Percentiles rank a stretch among this genome's conserved stretches.
Evolutionary conservation across 805 yeast species (phyloP).

Genomic region (Cephaloascus albidus): DNA sequence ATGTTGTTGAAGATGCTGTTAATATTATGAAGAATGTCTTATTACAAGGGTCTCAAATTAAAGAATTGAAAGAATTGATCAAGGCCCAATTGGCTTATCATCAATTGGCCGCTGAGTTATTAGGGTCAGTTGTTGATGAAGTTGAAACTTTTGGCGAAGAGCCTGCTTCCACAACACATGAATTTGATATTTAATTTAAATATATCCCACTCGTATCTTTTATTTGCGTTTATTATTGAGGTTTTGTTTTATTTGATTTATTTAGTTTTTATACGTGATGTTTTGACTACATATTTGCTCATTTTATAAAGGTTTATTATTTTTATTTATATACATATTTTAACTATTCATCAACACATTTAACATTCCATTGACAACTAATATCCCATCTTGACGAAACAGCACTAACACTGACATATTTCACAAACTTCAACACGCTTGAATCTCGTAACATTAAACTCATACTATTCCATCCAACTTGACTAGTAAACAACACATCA

Average conservation of each 20-base stretch:
- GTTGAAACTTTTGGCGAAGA: conserved; percentile 53
- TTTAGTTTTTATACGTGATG: too few species aligned
- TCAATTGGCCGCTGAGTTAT: conserved; percentile 61
- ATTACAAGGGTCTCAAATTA: conserved; percentile 58
- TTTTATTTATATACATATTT: too few species aligned
- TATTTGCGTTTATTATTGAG: too few species aligned
- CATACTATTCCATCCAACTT: conserved; percentile 78
- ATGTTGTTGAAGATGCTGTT: conserved; percentile 83
- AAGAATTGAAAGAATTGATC: conserved; percentile 58
- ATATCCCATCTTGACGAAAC: conserved; percentile 93
- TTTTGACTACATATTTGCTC: too few species aligned
- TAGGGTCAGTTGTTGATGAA: conserved; percentile 55
- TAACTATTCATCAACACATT: conserved; percentile 32
- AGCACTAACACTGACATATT: conserved; percentile 83
- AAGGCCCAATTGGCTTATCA: conserved; percentile 77
- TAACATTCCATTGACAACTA: conserved; percentile 69
- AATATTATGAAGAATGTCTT: conserved; percentile 74
- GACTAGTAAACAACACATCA: conserved; percentile 68
- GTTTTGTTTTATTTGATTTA: too few species aligned
- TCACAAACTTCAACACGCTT: conserved; percentile 81
- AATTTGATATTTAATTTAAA: conserved; percentile 17
- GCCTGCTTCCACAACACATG: conserved; percentile 18
- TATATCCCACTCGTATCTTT: too few species aligned
- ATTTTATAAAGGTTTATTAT: too few species aligned
- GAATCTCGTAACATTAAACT: conserved; percentile 75